phyloP scores from a whole-genome alignment of 257 asterid species.

The Solanum lignicaule region DNA sequence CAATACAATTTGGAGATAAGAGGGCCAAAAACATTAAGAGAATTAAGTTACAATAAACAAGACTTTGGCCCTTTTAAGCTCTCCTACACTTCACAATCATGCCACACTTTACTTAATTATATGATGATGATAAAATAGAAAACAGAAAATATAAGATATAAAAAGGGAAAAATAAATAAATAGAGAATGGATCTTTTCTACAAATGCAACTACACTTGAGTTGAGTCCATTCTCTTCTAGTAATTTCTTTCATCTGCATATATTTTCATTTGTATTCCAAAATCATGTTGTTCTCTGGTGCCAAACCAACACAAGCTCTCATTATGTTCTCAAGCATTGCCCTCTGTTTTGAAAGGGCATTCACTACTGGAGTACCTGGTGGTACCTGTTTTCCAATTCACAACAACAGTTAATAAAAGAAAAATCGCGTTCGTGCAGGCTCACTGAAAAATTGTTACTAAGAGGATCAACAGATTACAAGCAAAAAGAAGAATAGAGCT shows the following conservation, averaged over 20 bases:
- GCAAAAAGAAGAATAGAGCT: background rate
- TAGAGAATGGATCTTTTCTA: background rate
- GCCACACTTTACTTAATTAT: background rate
- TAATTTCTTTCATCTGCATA: background rate
- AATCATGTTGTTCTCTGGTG: conserved; percentile 98
- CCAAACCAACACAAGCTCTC: conserved; percentile 97
- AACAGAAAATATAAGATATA: background rate
- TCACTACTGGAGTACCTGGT: conserved; percentile 97
- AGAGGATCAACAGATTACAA: background rate
- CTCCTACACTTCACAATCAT: background rate
- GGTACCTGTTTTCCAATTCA: conserved; percentile 58
- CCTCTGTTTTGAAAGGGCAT: conserved; percentile 89
- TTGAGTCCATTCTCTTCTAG: background rate
- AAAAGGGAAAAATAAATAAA: background rate
- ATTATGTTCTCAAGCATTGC: conserved; percentile 95
- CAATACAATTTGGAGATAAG: background rate
- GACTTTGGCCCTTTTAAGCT: background rate
- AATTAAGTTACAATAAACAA: background rate
- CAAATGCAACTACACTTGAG: background rate
- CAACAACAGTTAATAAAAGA: background rate
- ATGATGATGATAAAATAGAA: background rate
- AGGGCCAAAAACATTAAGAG: background rate
- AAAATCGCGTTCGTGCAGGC: background rate
- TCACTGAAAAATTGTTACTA: background rate
- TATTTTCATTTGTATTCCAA: conserved; percentile 74